A percentile compares a stretch with the other conserved stretches of the same genome.
Evolutionary conservation across 2,329 filamentous ascomycete genomes (phyloP).

Genomic region (Colletotrichum phormii): DNA sequence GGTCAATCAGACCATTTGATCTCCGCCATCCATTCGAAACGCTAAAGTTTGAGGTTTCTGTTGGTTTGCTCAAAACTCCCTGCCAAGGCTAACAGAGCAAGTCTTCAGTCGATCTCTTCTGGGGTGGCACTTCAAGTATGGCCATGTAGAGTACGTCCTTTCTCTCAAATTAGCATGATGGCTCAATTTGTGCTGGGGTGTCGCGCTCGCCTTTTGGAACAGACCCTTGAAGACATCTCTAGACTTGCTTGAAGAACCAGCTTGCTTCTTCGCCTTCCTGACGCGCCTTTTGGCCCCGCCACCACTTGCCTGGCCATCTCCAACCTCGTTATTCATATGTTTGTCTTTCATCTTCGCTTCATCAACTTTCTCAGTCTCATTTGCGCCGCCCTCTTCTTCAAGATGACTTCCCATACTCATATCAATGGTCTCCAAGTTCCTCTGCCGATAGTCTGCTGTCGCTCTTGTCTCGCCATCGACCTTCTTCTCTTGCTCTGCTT

Average conservation of each 20-base stretch:
- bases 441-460: background rate
- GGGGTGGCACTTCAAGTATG: background rate
- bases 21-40: background rate
- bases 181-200: accelerated
- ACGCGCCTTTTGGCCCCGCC: no score
- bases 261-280: background rate
- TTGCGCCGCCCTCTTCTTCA: background rate
- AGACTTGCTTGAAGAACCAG: background rate
- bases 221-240: constrained; percentile 3
- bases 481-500: background rate
- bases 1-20: background rate
- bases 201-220: constrained; percentile 20
- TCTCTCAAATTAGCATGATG: accelerated
- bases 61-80: background rate
- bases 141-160: constrained; percentile 32
- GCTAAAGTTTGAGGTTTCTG: background rate
- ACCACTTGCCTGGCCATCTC: background rate
- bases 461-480: no score
- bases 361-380: background rate
- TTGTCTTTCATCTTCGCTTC: background rate
- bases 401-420: no score
- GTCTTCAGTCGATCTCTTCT: no score
- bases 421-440: background rate
- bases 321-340: background rate
- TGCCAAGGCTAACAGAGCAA: background rate